These are phyloP conservation scores for Phaeosphaeriaceae sp. DNA, from an alignment of 2,329 filamentous ascomycete genomes.

Conservation along the genomic window DNA sequence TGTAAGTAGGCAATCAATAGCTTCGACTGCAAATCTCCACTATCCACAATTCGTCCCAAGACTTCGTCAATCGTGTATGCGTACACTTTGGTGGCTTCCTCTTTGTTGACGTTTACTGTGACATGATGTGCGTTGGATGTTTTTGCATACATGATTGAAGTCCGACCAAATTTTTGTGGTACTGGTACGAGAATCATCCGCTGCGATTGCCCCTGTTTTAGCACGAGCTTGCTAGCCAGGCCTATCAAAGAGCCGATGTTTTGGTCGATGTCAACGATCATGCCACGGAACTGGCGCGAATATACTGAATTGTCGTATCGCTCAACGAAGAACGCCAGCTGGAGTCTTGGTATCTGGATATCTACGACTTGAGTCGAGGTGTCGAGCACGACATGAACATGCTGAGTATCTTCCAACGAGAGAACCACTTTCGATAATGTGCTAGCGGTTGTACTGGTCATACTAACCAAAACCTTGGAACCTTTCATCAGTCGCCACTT, in stretches of 20 bases:
- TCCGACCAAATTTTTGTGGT: neutral
- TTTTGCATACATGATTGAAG: constrained; percentile 16
- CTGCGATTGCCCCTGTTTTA: constrained; percentile 3
- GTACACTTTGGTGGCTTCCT: constrained; percentile 41
- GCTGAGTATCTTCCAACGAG: constrained; percentile 18
- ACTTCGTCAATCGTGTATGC: constrained; percentile 57
- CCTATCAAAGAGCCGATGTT: constrained; percentile 31
- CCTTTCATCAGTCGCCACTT: constrained; percentile 15
- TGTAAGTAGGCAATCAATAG: constrained; percentile 61
- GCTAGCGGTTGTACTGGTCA: constrained; percentile 12
- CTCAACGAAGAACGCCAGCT: constrained; percentile 17
- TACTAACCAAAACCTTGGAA: constrained; percentile 50
- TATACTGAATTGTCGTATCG: constrained; percentile 16
- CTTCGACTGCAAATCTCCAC: constrained; percentile 59
- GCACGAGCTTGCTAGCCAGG: constrained; percentile 9
- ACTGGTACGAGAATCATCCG: constrained; percentile 49
- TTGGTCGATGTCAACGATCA: constrained; percentile 34
- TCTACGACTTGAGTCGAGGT: constrained; percentile 20
- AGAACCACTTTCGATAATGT: constrained; percentile 19
- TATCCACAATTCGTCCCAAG: constrained; percentile 60
- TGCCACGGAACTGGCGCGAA: constrained; percentile 36
- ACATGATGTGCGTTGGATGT: constrained; percentile 14
- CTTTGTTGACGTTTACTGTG: constrained; percentile 16
- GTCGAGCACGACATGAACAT: constrained; percentile 27
- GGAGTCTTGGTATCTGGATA: constrained; percentile 18